Base-by-base conservation (phyloP, 129 eudicot genomes). In the Glebionis coronaria region DNA sequence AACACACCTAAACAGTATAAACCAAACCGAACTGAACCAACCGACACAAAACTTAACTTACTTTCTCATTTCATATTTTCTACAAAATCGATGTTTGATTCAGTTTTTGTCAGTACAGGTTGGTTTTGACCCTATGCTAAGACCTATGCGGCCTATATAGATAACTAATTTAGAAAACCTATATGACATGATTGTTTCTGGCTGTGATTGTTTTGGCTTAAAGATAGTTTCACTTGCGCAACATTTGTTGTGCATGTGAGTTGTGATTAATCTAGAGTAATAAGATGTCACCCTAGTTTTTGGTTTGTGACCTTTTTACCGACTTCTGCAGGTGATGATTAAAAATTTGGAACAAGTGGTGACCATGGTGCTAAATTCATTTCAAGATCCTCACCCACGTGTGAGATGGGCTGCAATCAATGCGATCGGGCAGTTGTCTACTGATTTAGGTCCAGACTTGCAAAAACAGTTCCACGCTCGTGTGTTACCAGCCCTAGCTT, bases 321-420 rank as follows among this genome's bases (percentile, higher is more conserved):
- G 51, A 71, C 69, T 49, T 78, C 1, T 7, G 8, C 42, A 93
- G 99, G 99, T 93, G 56, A 93, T 93, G 99, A 77, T 84, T 57
- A 93, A 86, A 67, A 93, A 89, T 72, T 73, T 93, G 83, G 99
- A 93, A 64, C 99, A 89, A 84, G 95, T 93, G 56, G 97, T 93
- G 51, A 77, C 68, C 68, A 89, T 93, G 99, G 97, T 93, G 28
- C 62, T 93, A 75, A 89, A 78, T 65, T 93, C 97, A 12, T 93
- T 93, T 73, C 95, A 93, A 86, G 95, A 89, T 73, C 88, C 92
- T 14, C 99, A 93, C 65, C 88, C 99, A 25, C 97, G 99, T 47
- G 53, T n/a, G 16, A 47, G 53, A 47, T n/a, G 53, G 53, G 53
- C 53, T 12, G 53, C 53, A 1, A 47, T 47, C 1, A 47, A 47